phyloP scores from a whole-genome alignment of 192 early-diverging fungal genomes.

The Rhizophagus sp. region DNA sequence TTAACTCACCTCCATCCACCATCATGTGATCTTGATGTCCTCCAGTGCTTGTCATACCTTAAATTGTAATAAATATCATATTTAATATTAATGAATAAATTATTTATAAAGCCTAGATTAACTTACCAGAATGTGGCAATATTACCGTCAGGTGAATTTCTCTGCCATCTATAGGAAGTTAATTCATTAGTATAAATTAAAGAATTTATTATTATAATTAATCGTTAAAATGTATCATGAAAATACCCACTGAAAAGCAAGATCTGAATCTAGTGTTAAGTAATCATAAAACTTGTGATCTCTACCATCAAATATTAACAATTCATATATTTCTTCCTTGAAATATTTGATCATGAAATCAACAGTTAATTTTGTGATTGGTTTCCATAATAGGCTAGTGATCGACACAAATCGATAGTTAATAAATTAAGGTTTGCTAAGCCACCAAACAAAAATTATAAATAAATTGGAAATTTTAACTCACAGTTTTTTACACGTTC shows the following conservation, averaged over 20 bases:
- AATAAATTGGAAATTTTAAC: conserved; percentile 19
- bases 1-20: conserved; percentile 13
- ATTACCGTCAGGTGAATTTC: conserved; percentile 35
- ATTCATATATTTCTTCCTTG: conserved; percentile 40
- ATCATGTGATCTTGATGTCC: not conserved
- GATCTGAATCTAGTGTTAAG: conserved; percentile 39
- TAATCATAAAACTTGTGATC: conserved; percentile 46
- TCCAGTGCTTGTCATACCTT: conserved; percentile 15
- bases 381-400: conserved; percentile 62
- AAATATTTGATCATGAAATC: conserved; percentile 50
- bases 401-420: not conserved
- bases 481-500: conserved; percentile 50
- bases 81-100: not conserved
- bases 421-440: not conserved
- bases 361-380: conserved; percentile 42
- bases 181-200: not conserved
- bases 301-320: conserved; percentile 37
- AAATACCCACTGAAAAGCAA: conserved; percentile 37
- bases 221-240: not conserved
- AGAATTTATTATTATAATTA: not conserved
- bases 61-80: not conserved
- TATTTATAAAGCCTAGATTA: not conserved
- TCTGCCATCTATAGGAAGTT: conserved; percentile 41
- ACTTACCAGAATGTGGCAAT: conserved; percentile 45
- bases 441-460: not conserved